Conservation (phyloP, 805 yeast species). For the Ogataea philodendri region DNA sequence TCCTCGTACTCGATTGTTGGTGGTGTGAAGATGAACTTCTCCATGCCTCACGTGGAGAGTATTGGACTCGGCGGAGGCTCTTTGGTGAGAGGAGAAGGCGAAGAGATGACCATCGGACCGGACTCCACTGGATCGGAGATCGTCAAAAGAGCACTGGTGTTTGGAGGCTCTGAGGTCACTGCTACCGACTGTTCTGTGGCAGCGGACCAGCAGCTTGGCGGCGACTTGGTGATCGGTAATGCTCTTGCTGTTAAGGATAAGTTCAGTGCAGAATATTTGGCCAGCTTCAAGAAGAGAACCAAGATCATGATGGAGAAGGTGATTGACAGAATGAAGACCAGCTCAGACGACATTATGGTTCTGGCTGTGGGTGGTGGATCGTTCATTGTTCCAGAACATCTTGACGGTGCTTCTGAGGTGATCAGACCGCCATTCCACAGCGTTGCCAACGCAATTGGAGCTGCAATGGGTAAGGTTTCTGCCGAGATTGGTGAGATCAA, state of each 20-base stretch:
- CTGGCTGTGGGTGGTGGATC: conserved; percentile 52
- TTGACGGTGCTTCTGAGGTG: conserved; percentile 42
- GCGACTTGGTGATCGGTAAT: conserved; percentile 30
- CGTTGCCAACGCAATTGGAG: conserved; percentile 52
- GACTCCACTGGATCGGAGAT: conserved; percentile 48
- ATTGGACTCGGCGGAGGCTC: conserved; percentile 54
- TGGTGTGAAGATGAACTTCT: conserved; percentile 48
- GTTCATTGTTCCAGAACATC: conserved; percentile 38
- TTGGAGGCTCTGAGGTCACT: conserved; percentile 43
- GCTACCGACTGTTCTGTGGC: conserved; percentile 44
- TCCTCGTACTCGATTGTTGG: conserved; percentile 43
- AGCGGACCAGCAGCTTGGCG: conserved; percentile 30
- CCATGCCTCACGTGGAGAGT: conserved; percentile 50
- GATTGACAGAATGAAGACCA: conserved; percentile 46
- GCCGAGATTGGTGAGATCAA: conserved; percentile 25
- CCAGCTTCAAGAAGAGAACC: conserved; percentile 7
- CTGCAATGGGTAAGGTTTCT: conserved; percentile 46
- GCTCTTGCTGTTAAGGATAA: conserved; percentile 12
- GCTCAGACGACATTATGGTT: conserved; percentile 41
- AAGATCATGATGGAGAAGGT: conserved; percentile 37
- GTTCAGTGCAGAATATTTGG: conserved; percentile 7
- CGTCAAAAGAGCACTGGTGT: conserved; percentile 35
- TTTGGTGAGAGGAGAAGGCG: conserved; percentile 33
- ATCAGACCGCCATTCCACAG: conserved; percentile 41
- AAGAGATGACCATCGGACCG: conserved; percentile 40